Evolutionary conservation across 176 grass and related monocot species (phyloP).

Genomic region (Oryza longistaminata): DNA sequence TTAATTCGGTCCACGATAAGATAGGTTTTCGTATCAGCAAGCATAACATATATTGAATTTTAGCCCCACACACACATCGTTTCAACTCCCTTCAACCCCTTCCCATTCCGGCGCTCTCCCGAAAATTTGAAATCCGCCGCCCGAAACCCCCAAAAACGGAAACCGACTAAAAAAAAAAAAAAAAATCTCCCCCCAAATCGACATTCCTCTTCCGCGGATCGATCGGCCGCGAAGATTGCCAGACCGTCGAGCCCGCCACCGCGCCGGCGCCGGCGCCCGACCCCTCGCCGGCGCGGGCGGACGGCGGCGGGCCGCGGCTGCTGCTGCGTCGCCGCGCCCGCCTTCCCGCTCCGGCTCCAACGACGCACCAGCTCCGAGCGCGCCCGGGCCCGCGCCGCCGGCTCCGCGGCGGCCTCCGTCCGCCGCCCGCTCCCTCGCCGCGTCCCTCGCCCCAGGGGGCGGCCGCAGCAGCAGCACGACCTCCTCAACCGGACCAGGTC

Average conservation of each 20-base stretch:
- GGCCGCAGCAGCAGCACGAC: constrained; percentile 11
- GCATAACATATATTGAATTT: too few species aligned
- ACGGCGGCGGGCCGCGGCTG: constrained; percentile 40
- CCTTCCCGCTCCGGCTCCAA: constrained; percentile 79
- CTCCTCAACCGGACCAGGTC: constrained; percentile 83
- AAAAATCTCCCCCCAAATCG: background rate
- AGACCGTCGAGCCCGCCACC: constrained; percentile 11
- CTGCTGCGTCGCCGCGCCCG: constrained; percentile 55
- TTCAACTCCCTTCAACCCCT: too few species aligned
- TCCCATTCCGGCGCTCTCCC: background rate
- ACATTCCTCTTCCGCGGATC: background rate
- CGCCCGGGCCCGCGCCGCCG: constrained; percentile 68
- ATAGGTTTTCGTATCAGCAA: too few species aligned
- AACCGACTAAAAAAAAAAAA: background rate
- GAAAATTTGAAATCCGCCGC: constrained; percentile 31
- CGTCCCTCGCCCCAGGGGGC: constrained; percentile 27
- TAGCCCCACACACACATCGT: too few species aligned
- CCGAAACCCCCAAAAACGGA: background rate
- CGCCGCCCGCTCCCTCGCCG: constrained; percentile 47
- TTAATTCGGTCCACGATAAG: too few species aligned
- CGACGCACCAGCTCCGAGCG: constrained; percentile 86
- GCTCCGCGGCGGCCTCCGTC: constrained; percentile 56
- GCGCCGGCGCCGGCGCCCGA: background rate
- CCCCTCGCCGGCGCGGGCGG: constrained; percentile 25
- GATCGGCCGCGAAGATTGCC: constrained; percentile 33